Evolutionary conservation across 2,329 filamentous ascomycete species (phyloP), one percentile per base, ranked within the genome.

Genomic region (Fusarium succisae): DNA sequence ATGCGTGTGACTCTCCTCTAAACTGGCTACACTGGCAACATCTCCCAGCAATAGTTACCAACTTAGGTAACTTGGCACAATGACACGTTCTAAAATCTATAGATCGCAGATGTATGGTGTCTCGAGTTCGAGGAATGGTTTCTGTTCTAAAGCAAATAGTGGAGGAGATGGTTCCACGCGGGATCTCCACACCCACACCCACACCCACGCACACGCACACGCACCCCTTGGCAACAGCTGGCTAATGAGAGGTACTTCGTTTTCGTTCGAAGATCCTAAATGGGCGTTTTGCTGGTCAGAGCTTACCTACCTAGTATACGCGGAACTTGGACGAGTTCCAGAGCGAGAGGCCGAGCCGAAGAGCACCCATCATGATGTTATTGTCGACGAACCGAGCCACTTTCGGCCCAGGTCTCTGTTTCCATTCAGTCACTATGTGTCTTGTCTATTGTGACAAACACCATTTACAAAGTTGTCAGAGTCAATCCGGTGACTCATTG

Each of bases 131-230:
- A 37, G 38, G 32, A 55, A 68, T 39, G 32, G 24, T 20, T 28
- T 37, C 32, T 58, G 47, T 41, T 35, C 43, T 47, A 62, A 53
- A 44, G 43, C 51, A 62, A 53, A 44, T 69, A 26, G 62, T 26
- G 47, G 41, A 38, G 32, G 41, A 44, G 30, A 38, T 68, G 63
- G 59, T 47, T 38, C 45, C 35, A 30, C 22, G 38, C 60, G 47
- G 53, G 53, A 69, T 68, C 63, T 72, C 72, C 72, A 75, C 72
- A 62, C 47, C 50, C 32, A 75, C 72, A 62, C 47, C 50, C 32
- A 37, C 50, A 56, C 41, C 48, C 30, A 35, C 17, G 32, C 32
- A 8, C 17, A 35, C 44, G 61, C 30, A 37, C 17, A 35, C 44
- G 50, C 30, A 37, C 26, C 54, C 59, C 22, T 63, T 48, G 28